Conservation (phyloP, 768 basidiomycete species). For the Pholiota conissans region DNA sequence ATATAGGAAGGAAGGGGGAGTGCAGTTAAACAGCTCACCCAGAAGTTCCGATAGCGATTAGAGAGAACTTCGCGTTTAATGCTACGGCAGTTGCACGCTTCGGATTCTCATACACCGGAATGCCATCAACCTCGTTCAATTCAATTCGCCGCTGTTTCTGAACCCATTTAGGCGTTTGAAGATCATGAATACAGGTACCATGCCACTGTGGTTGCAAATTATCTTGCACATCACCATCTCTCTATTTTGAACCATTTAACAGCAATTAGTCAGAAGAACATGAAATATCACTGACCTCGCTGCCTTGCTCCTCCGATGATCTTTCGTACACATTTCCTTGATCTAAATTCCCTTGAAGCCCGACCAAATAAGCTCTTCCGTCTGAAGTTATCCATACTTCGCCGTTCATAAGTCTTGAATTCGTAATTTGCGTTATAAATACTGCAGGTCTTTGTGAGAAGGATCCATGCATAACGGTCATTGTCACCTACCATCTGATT, state of each 20-base stretch:
- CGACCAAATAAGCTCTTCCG: conserved; percentile 79
- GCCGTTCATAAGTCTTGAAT: conserved; percentile 56
- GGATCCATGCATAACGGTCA: not conserved
- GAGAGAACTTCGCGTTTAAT: conserved; percentile 78
- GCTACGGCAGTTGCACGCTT: conserved; percentile 63
- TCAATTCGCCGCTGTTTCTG: conserved; percentile 70
- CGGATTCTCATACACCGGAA: conserved; percentile 58
- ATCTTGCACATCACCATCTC: conserved; percentile 2
- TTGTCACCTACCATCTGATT: conserved; percentile 57
- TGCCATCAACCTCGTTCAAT: conserved; percentile 34
- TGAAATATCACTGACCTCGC: conserved; percentile 17
- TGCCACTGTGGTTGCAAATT: conserved; percentile 51
- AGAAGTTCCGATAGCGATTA: conserved; percentile 77
- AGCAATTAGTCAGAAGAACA: not conserved
- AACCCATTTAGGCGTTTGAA: conserved; percentile 74
- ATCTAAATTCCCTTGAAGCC: conserved; percentile 46
- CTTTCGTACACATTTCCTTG: conserved; percentile 20
- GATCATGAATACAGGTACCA: conserved; percentile 79
- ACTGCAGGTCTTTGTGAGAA: conserved; percentile 40
- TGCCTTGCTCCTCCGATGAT: conserved; percentile 20
- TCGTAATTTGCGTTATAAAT: conserved; percentile 60
- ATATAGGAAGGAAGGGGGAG: not conserved
- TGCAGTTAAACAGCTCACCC: conserved; percentile 45
- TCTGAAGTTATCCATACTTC: conserved; percentile 89
- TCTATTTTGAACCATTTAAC: not conserved